These are phyloP conservation scores for Metarhizium album DNA, from an alignment of 2,329 filamentous ascomycete species.

Conservation along the genomic window DNA sequence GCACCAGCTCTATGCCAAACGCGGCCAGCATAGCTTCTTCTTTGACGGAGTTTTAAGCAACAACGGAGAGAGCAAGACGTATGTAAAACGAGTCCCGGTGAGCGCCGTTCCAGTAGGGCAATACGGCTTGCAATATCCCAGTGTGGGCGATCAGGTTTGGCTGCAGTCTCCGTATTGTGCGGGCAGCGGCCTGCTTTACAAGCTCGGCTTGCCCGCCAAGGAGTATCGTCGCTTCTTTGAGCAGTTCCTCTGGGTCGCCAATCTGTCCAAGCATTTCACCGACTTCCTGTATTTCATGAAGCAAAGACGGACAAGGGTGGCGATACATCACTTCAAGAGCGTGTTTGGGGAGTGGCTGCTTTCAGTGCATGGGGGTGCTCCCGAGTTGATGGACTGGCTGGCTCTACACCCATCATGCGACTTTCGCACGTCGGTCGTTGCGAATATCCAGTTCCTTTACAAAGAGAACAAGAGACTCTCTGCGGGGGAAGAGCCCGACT, in stretches of 20 bases:
- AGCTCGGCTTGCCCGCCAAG: slow-evolving; percentile 39
- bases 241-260: slow-evolving; percentile 60
- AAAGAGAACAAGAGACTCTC: slow-evolving; percentile 50
- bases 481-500: slow-evolving; percentile 14
- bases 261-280: slow-evolving; percentile 60
- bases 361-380: slow-evolving; percentile 29
- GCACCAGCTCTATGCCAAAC: slow-evolving; percentile 35
- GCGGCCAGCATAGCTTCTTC: slow-evolving; percentile 28
- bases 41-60: slow-evolving; percentile 51
- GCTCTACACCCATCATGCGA: slow-evolving; percentile 37
- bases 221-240: slow-evolving; percentile 53
- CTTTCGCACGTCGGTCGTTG: slow-evolving; percentile 50
- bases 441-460: slow-evolving; percentile 52
- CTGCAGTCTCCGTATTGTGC: slow-evolving; percentile 43
- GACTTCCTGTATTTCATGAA: slow-evolving; percentile 45
- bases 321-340: slow-evolving; percentile 43
- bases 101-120: slow-evolving; percentile 51
- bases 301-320: slow-evolving; percentile 24
- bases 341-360: slow-evolving; percentile 49
- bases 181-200: slow-evolving; percentile 48
- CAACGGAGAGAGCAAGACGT: slow-evolving; percentile 28
- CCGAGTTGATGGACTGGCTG: slow-evolving; percentile 44
- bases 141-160: slow-evolving; percentile 48
- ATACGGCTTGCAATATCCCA: slow-evolving; percentile 42
- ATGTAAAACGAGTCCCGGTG: slow-evolving; percentile 47